Base-by-base conservation (phyloP, 768 basidiomycete genomes). In the Rhodotorula sphaerocarpa region DNA sequence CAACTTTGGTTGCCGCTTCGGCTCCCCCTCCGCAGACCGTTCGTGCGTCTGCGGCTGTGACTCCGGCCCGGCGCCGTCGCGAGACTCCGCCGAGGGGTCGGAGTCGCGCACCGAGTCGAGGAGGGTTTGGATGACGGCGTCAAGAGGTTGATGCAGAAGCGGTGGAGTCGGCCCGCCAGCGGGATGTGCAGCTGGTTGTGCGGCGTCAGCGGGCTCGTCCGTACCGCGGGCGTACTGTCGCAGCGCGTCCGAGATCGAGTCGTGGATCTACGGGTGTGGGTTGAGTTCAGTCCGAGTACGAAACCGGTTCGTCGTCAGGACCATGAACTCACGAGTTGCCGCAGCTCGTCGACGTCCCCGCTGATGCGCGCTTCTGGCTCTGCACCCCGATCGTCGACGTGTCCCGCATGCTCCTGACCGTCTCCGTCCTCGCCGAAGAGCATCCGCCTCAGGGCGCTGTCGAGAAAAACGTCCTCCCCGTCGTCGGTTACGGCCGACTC, bases 401-500 rank as follows among this genome's bases (percentile, higher is more conserved):
- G 51, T 28, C 23, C 7, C 33, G 18, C 51, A 3, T 46, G 50
- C 34, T 44, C 42, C 9, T 21, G 18, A 21, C 27, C 41, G 5
- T 7, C 18, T 20, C 7, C 53, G 2, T n/a, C 36, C 4, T 46
- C 59, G 44, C 52, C 53, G 9, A 44, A 25, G 0, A 58, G 28
- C 57, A 50, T 30, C n/a, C n/a, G n/a, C 41, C 41, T 31, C 21
- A 58, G 42, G 31, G 48, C 60, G 50, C 48, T 56, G 27, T 57
- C 55, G 34, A 45, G 11, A 20, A 23, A 51, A 27, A 63, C 27
- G 27, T 57, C 56, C 51, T 63, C 56, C 16, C 56, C 50, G 5
- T 3, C 20, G 3, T 50, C 54, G 34, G 46, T 55, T 18, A 55
- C 41, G 15, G 50, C 50, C 34, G 59, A 61, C 41, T 61, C 55